A percentile compares a stretch with the other conserved stretches of the same genome.
Evolutionary conservation across 441 rosid genomes (phyloP).

Genomic region (Manihot esculenta): DNA sequence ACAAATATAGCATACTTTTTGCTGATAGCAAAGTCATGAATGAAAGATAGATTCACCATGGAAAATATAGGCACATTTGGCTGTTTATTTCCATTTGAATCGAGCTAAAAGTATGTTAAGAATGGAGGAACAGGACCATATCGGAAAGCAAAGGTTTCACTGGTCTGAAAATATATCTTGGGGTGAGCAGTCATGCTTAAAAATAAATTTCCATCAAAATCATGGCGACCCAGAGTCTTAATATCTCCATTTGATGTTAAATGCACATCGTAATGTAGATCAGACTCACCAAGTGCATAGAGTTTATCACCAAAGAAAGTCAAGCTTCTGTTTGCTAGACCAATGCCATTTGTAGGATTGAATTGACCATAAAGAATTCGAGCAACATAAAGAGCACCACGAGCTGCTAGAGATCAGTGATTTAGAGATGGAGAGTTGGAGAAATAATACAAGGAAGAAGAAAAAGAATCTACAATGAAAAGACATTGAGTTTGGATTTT

Average conservation of each 20-base stretch:
- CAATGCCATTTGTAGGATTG: slow-evolving; percentile 64
- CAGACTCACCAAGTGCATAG: slow-evolving; percentile 79
- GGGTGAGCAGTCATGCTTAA: slow-evolving; percentile 97
- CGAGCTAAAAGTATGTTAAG: too few species aligned
- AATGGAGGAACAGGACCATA: too few species aligned
- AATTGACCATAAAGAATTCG: slow-evolving; percentile 60
- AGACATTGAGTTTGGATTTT: too few species aligned
- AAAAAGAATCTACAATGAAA: too few species aligned
- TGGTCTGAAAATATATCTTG: slow-evolving; percentile 55
- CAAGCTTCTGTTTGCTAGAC: slow-evolving; percentile 70
- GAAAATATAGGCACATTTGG: too few species aligned
- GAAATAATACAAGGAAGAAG: too few species aligned
- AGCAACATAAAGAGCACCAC: slow-evolving; percentile 50
- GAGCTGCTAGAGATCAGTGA: too few species aligned
- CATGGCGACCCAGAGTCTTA: slow-evolving; percentile 59
- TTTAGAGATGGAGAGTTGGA: too few species aligned
- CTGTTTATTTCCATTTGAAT: too few species aligned
- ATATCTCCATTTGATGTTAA: slow-evolving; percentile 57
- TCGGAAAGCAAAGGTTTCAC: slow-evolving; percentile 73
- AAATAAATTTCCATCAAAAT: too few species aligned
- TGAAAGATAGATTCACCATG: slow-evolving; percentile 57
- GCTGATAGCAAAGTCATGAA: slow-evolving; percentile 83
- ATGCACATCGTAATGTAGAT: slow-evolving; percentile 62
- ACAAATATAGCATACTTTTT: slow-evolving; percentile 58
- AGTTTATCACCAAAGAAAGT: slow-evolving; percentile 58